Evolutionary conservation across 768 basidiomycete species (phyloP), one percentile per base, ranked within the genome.

Genomic region (Sporobolomyces roseus): DNA sequence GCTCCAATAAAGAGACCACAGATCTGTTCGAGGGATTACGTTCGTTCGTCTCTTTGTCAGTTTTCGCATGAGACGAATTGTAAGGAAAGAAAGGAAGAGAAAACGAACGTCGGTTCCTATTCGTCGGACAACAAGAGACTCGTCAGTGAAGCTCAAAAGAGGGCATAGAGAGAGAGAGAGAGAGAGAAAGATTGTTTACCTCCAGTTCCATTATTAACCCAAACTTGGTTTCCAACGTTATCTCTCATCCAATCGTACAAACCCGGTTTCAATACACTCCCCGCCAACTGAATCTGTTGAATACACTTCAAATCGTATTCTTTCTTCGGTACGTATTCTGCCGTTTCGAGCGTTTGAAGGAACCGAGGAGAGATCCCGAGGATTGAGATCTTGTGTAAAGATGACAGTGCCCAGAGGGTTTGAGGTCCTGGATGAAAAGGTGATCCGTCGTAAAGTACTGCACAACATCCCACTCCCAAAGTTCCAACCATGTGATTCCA

Each of bases 291-390:
- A 58, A 92, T 87, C 75, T 89, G 87, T 58, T 84, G 82, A 46
- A 91, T 79, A 5, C 83, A 83, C 27, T 77, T 77, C 29, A 90
- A 80, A 38, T 79, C 77, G 59, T 41, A 69, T 68, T 85, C 81
- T 68, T 85, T 82, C 60, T 84, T 82, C 43, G 89, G 88, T 55
- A 81, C 82, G 79, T 90, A 90, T 32, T 79, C 78, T 9, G 45
- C 35, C 81, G 87, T 89, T 86, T 89, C 73, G 27, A 68, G 62
- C 10, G 58, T 61, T 76, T 90, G 88, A 54, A 92, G 82, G 77
- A 88, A 90, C 78, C 90, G 90, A 29, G 89, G 89, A 77, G 87
- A 78, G 30, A 88, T 89, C 25, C 90, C 89, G 79, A 90, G 89
- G 68, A 89, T 83, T 41, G 87, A 87, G 68, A 92, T 87, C 19